These are phyloP conservation scores for Cladorrhinum samala DNA, from an alignment of 495 filamentous ascomycete genomes.

Conservation along the genomic window DNA sequence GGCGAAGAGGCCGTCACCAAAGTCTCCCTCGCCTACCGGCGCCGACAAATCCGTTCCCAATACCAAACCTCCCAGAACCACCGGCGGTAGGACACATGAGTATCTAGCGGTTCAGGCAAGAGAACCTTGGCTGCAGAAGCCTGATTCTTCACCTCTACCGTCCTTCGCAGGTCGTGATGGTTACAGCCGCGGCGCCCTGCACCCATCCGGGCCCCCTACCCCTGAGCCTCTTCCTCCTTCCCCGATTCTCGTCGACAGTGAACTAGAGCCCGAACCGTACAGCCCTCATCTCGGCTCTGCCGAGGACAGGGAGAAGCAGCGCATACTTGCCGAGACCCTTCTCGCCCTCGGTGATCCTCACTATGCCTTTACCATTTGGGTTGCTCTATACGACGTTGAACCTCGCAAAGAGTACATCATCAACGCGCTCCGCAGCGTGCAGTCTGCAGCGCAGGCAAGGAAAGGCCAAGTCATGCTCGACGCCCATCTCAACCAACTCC, in stretches of 20 bases:
- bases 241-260: neutral
- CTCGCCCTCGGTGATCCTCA: constrained; percentile 10
- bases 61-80: neutral
- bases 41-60: neutral
- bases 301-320: neutral
- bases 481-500: neutral
- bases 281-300: neutral
- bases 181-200: neutral
- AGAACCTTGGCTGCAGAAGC: neutral
- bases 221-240: neutral
- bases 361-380: constrained; percentile 5
- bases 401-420: neutral
- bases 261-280: neutral
- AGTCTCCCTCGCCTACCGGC: neutral
- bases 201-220: neutral
- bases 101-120: neutral
- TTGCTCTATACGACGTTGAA: neutral
- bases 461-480: neutral
- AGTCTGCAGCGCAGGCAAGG: neutral
- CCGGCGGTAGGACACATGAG: neutral
- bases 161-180: neutral
- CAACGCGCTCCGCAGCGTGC: constrained; percentile 5
- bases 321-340: constrained; percentile 6
- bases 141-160: neutral
- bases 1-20: neutral